A percentile compares a stretch with the other conserved stretches of the same genome.
These are phyloP conservation scores for Sporobolomyces roseus DNA, from an alignment of 768 basidiomycete genomes.

Conservation along the genomic window DNA sequence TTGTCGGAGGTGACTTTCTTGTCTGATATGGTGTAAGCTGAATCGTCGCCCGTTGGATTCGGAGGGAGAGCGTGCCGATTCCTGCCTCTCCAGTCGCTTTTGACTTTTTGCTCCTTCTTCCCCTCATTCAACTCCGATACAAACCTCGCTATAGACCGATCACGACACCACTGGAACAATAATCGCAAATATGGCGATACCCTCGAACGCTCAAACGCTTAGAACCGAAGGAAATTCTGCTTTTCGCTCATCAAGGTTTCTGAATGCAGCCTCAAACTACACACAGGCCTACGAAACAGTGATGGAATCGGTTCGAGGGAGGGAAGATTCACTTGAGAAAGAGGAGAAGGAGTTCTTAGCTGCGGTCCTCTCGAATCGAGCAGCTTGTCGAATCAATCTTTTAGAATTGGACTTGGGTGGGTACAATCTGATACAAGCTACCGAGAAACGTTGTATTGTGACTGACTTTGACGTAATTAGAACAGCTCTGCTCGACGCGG, in stretches of 20 bases:
- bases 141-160: too few relatives aligned
- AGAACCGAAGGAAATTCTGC: not conserved
- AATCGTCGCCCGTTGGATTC: too few relatives aligned
- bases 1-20: too few relatives aligned
- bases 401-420: conserved; percentile 14
- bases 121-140: too few relatives aligned
- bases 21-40: too few relatives aligned
- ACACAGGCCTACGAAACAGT: not conserved
- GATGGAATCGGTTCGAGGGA: not conserved
- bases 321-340: not conserved
- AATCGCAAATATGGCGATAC: too few relatives aligned
- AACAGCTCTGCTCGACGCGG: conserved; percentile 20
- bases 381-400: conserved; percentile 15
- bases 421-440: not conserved
- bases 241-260: too few relatives aligned
- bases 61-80: too few relatives aligned
- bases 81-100: too few relatives aligned
- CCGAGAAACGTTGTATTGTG: not conserved
- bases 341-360: conserved; percentile 1
- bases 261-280: conserved; percentile 2
- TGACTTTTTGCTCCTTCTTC: too few relatives aligned
- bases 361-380: conserved; percentile 17
- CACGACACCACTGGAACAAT: too few relatives aligned
- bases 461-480: not conserved
- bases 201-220: too few relatives aligned